phyloP scores from a whole-genome alignment of 2,329 filamentous ascomycete species.

The Colletotrichum sp. region DNA sequence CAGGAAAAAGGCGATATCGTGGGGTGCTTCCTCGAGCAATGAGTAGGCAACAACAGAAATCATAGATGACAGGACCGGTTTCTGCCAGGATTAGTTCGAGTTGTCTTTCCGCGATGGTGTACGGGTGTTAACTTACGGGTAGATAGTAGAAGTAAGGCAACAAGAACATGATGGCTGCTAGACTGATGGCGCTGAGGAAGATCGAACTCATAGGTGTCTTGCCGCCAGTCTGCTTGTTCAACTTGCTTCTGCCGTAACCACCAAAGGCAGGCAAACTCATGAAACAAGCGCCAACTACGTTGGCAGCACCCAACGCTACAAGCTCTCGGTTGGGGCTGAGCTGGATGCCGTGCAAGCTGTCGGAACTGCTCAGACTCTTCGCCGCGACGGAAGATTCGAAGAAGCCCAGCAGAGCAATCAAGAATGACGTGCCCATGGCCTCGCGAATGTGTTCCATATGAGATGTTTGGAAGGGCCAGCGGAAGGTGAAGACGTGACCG shows the following conservation, averaged over 20 bases:
- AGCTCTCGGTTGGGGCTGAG: constrained; percentile 93
- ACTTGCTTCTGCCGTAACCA: constrained; percentile 93
- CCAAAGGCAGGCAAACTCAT: constrained; percentile 94
- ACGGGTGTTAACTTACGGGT: constrained; percentile 66
- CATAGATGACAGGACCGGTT: constrained; percentile 92
- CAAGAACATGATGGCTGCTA: constrained; percentile 81
- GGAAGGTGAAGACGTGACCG: constrained; percentile 77
- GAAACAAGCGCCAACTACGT: constrained; percentile 90
- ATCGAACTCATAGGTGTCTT: constrained; percentile 94
- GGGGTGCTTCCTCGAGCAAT: constrained; percentile 91
- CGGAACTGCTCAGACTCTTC: constrained; percentile 78
- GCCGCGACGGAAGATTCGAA: constrained; percentile 97
- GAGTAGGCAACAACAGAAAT: constrained; percentile 96
- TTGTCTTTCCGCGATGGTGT: not conserved
- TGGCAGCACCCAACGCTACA: constrained; percentile 88
- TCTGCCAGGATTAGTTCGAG: constrained; percentile 52
- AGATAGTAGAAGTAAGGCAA: constrained; percentile 94
- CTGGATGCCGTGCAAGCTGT: constrained; percentile 78
- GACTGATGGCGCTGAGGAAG: constrained; percentile 80
- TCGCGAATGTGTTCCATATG: constrained; percentile 85
- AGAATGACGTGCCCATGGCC: constrained; percentile 87
- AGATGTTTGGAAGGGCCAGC: constrained; percentile 80
- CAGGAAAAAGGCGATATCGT: constrained; percentile 90
- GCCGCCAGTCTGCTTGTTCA: constrained; percentile 90
- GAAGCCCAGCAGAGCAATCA: constrained; percentile 95